Base-by-base conservation (phyloP, 352 stramenopile genomes). In the Elongisporangium anandrum region DNA sequence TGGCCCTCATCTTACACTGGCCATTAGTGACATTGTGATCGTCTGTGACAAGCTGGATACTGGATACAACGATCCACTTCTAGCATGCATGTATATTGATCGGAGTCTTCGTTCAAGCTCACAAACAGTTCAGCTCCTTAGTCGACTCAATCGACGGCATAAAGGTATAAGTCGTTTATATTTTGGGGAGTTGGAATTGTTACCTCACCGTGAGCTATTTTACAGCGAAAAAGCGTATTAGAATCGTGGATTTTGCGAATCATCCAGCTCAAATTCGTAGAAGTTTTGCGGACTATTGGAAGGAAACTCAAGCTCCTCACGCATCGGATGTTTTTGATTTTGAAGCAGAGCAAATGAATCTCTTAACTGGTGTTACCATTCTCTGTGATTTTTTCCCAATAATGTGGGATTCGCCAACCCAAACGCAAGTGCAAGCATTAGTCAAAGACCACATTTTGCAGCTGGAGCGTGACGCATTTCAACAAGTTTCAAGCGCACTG, bases 41-140 rank as follows among this genome's bases (percentile, higher is more conserved):
- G 85, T 94, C 6, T 94, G 85, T 68, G 85, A 94, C 55, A 94
- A 94, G 54, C 79, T 94, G 7, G 85, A 94, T 51, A 94, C 85
- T 2, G 85, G 85, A 3, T 94, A 90, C 72, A 94, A 91, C 53
- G 83, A 94, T 45, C 83, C 85, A 0, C 50, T 81, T 34, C 69
- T 94, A 15, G 65, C 77, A 4, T 82, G 73, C 21, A 92, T 94
- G 82, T 94, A 92, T 59, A 81, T 94, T n/a, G 85, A 94, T 60
- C 81, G 85, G 12, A 81, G 85, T 39, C 65, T 94, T 38, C 77
- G 76, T 6, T 79, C 79, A 5, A 85, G 70, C 20, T 68, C 74
- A 1, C 82, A 89, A 23, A 88, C 77, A 0, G 85, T 94, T n/a
- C 85, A 94, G 60, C 66, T 94, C 29, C 67, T 92, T 1, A 91